Conservation (phyloP, 257 asterid genomes). For the Nyctanthes arbortristis region DNA sequence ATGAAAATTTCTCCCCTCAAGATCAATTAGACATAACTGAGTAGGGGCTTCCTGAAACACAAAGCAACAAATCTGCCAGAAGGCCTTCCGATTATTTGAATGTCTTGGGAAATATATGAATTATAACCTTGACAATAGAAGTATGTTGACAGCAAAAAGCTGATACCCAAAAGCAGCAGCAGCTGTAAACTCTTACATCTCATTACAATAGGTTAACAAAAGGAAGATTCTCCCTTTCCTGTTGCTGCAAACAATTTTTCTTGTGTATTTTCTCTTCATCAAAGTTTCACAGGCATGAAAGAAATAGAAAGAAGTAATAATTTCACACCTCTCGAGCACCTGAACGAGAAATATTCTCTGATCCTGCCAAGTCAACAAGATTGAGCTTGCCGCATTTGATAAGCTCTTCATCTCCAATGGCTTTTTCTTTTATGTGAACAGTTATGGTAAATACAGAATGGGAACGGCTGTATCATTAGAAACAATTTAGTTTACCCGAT, state of each 20-base stretch:
- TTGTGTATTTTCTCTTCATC: not conserved
- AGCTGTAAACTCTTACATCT: too few species aligned
- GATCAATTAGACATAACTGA: not conserved
- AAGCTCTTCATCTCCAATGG: slow-evolving; percentile 79
- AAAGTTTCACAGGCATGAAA: not conserved
- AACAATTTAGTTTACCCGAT: not conserved
- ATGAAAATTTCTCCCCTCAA: not conserved
- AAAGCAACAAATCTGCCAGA: not conserved
- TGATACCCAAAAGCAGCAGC: not conserved
- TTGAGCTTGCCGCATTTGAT: slow-evolving; percentile 88
- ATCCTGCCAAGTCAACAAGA: slow-evolving; percentile 92
- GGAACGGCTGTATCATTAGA: slow-evolving; percentile 61
- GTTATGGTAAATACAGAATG: slow-evolving; percentile 81
- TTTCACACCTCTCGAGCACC: slow-evolving; percentile 80
- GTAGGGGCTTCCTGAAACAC: not conserved
- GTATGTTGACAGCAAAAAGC: not conserved
- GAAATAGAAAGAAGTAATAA: not conserved
- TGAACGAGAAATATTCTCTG: slow-evolving; percentile 80
- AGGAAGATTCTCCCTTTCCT: not conserved
- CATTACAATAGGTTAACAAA: not conserved
- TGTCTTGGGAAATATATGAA: not conserved
- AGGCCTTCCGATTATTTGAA: not conserved
- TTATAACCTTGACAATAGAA: not conserved
- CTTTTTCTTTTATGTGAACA: slow-evolving; percentile 71
- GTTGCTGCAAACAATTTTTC: not conserved